phyloP scores from a whole-genome alignment of 2,329 filamentous ascomycete species.

The Diplodia seriata region DNA sequence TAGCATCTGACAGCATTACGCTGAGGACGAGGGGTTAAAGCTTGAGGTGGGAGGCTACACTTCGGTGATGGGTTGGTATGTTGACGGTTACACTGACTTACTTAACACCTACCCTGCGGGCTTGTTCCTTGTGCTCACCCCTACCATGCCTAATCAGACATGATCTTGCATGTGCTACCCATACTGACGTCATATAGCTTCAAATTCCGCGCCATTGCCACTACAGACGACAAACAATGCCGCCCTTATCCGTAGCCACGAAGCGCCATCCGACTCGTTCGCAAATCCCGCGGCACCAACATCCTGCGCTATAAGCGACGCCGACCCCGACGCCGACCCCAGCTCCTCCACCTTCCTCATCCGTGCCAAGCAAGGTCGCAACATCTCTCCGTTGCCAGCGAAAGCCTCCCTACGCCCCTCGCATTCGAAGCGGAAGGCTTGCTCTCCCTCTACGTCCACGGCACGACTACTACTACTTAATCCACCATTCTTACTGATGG shows the following conservation, averaged over 20 bases:
- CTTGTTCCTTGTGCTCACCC: not conserved
- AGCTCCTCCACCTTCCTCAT: constrained; percentile 75
- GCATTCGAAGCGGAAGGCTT: constrained; percentile 58
- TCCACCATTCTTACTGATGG: constrained; percentile 74
- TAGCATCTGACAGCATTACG: constrained; percentile 67
- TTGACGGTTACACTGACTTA: constrained; percentile 27
- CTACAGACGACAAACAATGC: constrained; percentile 85
- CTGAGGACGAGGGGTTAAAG: constrained; percentile 64
- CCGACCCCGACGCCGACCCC: constrained; percentile 48
- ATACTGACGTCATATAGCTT: constrained; percentile 65
- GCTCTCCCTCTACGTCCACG: constrained; percentile 77
- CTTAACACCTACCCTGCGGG: too few species aligned
- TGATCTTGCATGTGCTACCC: constrained; percentile 52
- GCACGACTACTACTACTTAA: constrained; percentile 87
- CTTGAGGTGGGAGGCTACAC: constrained; percentile 67
- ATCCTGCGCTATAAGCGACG: constrained; percentile 35
- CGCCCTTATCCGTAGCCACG: constrained; percentile 67
- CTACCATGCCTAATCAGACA: not conserved
- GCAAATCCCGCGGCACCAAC: not conserved
- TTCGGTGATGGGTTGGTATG: constrained; percentile 65
- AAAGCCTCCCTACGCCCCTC: constrained; percentile 73
- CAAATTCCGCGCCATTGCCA: constrained; percentile 74
- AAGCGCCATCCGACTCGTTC: constrained; percentile 35
- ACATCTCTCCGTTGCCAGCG: constrained; percentile 73
- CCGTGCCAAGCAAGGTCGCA: constrained; percentile 95